Conservation (phyloP, 768 basidiomycete species). For the Mycena chlorophos region DNA sequence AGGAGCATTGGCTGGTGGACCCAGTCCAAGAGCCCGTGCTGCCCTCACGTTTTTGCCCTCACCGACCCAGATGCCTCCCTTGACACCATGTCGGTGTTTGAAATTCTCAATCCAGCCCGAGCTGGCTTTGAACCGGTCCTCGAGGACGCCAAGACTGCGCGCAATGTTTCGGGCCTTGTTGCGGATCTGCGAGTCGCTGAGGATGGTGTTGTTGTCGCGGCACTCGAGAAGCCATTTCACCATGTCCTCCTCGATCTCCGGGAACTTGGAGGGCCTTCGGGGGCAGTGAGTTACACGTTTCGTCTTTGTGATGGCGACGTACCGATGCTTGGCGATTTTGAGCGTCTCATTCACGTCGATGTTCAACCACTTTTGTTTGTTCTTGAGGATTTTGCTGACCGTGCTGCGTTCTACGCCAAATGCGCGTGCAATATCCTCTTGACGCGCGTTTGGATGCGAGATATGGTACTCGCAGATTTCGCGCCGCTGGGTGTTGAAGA, state of each 20-base stretch:
- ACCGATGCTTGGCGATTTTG: constrained; percentile 73
- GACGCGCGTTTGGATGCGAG: constrained; percentile 65
- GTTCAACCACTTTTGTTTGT: constrained; percentile 80
- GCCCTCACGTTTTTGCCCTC: constrained; percentile 36
- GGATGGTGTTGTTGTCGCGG: constrained; percentile 42
- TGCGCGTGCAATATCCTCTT: constrained; percentile 78
- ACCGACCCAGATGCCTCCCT: constrained; percentile 59
- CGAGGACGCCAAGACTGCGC: constrained; percentile 50
- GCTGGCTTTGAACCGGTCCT: constrained; percentile 87
- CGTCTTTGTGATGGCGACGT: constrained; percentile 13
- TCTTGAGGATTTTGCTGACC: constrained; percentile 89
- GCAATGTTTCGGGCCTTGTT: constrained; percentile 70
- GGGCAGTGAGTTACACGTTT: constrained; percentile 4
- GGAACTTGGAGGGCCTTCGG: constrained; percentile 75
- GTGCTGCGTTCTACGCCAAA: constrained; percentile 89
- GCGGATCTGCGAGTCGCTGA: constrained; percentile 68
- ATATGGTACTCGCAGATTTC: constrained; percentile 69
- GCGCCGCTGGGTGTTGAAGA: constrained; percentile 74
- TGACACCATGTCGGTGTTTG: constrained; percentile 78
- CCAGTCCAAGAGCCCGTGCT: constrained; percentile 19
- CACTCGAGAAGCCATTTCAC: constrained; percentile 60
- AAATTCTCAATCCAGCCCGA: constrained; percentile 93
- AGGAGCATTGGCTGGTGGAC: constrained; percentile 8
- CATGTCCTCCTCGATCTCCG: constrained; percentile 69
- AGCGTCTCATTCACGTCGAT: constrained; percentile 58